phyloP scores from a whole-genome alignment of 2,329 filamentous ascomycete species.

The Hysterium pulicare region DNA sequence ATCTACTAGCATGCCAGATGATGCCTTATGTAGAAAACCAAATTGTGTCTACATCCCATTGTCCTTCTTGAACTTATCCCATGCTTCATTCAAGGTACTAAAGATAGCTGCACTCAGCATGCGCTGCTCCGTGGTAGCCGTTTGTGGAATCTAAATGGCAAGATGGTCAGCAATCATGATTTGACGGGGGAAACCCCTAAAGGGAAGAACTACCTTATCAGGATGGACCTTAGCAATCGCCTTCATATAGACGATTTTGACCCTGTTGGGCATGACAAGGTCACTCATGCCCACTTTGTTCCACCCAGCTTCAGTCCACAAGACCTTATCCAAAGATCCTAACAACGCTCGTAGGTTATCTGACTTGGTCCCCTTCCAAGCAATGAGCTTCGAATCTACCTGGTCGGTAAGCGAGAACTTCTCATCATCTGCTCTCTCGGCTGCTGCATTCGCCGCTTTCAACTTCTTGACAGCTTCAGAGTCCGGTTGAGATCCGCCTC shows the following conservation, averaged over 20 bases:
- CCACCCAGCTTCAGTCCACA: constrained; percentile 93
- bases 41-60: too few relatives aligned
- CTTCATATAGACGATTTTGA: constrained; percentile 99
- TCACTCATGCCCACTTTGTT: constrained; percentile 96
- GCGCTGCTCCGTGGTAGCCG: constrained; percentile 63
- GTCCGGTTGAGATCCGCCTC: constrained; percentile 47
- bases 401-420: constrained; percentile 84
- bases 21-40: too few relatives aligned
- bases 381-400: constrained; percentile 73
- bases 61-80: constrained; percentile 65
- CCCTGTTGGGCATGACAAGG: constrained; percentile 86
- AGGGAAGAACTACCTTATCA: constrained; percentile 73
- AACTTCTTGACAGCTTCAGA: constrained; percentile 77
- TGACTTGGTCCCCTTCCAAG: constrained; percentile 87
- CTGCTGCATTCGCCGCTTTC: constrained; percentile 78
- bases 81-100: constrained; percentile 63
- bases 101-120: constrained; percentile 67
- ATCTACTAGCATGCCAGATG: too few relatives aligned
- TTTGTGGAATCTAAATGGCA: constrained; percentile 51
- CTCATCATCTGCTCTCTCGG: constrained; percentile 84
- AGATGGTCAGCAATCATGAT: background rate
- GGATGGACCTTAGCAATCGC: constrained; percentile 98
- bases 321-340: constrained; percentile 78
- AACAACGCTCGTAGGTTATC: constrained; percentile 88
- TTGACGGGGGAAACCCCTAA: constrained; percentile 2